Conservation (phyloP, 495 filamentous ascomycete genomes). For the Echria macrotheca region DNA sequence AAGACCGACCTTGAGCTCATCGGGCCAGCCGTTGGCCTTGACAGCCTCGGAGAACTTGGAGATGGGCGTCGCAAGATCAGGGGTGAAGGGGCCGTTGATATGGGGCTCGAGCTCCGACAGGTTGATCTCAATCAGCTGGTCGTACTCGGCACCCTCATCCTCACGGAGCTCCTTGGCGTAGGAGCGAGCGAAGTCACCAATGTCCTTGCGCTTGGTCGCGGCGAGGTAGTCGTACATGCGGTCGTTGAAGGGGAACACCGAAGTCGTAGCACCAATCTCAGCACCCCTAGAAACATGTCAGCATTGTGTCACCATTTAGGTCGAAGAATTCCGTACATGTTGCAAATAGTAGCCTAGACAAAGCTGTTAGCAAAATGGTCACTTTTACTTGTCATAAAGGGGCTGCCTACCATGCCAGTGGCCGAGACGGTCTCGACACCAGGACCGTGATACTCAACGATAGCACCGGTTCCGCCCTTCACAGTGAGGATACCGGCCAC, state of each 20-base stretch:
- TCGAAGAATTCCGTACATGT: slow-evolving; percentile 48
- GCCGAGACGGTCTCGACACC: slow-evolving; percentile 64
- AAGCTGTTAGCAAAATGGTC: neutral
- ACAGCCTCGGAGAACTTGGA: slow-evolving; percentile 96
- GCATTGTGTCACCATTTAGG: neutral
- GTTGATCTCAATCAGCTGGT: slow-evolving; percentile 94
- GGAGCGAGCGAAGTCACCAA: slow-evolving; percentile 80
- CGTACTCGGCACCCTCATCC: slow-evolving; percentile 93
- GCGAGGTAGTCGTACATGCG: slow-evolving; percentile 92
- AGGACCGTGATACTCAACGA: slow-evolving; percentile 85
- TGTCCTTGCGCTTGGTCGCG: slow-evolving; percentile 84
- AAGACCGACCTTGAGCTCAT: slow-evolving; percentile 93
- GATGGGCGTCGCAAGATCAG: slow-evolving; percentile 95
- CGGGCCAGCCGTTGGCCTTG: slow-evolving; percentile 90
- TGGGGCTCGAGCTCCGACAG: slow-evolving; percentile 92
- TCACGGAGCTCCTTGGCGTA: slow-evolving; percentile 84
- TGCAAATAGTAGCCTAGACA: slow-evolving; percentile 57
- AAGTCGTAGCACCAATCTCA: slow-evolving; percentile 95
- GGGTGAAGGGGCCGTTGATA: slow-evolving; percentile 99
- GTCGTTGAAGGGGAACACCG: slow-evolving; percentile 98
- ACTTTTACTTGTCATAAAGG: no score
- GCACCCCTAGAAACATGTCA: slow-evolving; percentile 40
- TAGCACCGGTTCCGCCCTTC: slow-evolving; percentile 95
- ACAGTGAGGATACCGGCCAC: slow-evolving; percentile 95
- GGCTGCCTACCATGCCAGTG: slow-evolving; percentile 53